Percentiles rank a stretch among this genome's conserved stretches.
Evolutionary conservation across 768 basidiomycete species (phyloP).

Genomic region (Podaxis sp.): DNA sequence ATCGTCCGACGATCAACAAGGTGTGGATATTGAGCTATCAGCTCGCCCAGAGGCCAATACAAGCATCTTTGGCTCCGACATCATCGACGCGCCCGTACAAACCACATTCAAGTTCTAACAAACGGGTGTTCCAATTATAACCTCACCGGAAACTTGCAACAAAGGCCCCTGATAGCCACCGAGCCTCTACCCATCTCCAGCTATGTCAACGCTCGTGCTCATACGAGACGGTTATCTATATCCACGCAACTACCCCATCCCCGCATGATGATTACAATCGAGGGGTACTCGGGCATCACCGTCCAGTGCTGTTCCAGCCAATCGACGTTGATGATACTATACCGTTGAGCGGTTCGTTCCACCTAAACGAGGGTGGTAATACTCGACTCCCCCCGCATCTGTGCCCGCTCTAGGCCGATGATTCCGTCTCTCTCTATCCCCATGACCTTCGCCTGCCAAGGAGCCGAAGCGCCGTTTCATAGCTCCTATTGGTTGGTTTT

Average conservation of each 20-base stretch:
- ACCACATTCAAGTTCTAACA: not conserved
- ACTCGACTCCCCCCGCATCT: slow-evolving; percentile 9
- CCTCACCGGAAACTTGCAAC: not conserved
- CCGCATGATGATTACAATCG: not conserved
- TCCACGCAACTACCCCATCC: slow-evolving; percentile 7
- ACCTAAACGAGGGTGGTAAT: not conserved
- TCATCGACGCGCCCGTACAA: slow-evolving; percentile 5
- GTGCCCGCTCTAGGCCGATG: not conserved
- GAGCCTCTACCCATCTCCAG: not conserved
- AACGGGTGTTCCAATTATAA: not conserved
- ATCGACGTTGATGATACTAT: not conserved
- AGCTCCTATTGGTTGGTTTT: not conserved
- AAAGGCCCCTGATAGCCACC: not conserved
- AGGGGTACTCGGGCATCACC: not conserved
- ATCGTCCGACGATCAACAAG: not conserved
- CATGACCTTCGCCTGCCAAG: slow-evolving; percentile 1
- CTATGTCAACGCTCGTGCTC: slow-evolving; percentile 1
- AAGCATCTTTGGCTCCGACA: not conserved
- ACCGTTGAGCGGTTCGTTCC: not conserved
- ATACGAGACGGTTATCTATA: slow-evolving; percentile 2
- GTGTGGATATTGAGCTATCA: not conserved
- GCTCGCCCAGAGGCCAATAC: not conserved
- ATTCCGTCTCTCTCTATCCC: not conserved
- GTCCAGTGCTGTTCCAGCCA: not conserved
- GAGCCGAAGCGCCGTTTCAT: not conserved